Conservation (phyloP, 2,329 filamentous ascomycete genomes). For the Cercospora nicotianae region DNA sequence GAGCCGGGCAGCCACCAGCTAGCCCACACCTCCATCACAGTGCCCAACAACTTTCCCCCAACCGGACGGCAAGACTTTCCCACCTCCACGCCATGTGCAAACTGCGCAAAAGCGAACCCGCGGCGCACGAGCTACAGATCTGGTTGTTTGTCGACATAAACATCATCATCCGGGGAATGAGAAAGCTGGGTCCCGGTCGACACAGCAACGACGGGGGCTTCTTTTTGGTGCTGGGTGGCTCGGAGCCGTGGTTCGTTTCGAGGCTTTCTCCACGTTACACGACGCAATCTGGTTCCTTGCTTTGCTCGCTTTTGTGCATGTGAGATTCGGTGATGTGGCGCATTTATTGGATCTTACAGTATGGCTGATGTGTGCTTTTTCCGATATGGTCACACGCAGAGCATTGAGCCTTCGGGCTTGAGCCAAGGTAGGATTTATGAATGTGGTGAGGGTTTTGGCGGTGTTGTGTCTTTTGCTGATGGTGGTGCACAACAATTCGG, state of each 20-base stretch:
- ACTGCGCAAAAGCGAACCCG: background rate
- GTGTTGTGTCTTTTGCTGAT: background rate
- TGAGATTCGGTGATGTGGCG: background rate
- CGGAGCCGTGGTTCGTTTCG: background rate
- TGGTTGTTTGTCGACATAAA: slow-evolving; percentile 9
- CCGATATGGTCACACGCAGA: background rate
- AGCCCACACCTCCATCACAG: background rate
- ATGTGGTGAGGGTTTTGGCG: background rate
- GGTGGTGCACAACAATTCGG: background rate
- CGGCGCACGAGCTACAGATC: background rate
- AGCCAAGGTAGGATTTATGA: background rate
- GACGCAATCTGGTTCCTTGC: background rate
- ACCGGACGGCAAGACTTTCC: background rate
- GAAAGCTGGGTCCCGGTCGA: slow-evolving; percentile 9
- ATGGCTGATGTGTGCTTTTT: background rate
- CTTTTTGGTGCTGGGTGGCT: background rate
- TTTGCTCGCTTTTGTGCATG: background rate
- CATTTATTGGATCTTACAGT: background rate
- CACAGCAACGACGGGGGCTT: background rate
- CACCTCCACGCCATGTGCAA: background rate
- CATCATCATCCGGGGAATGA: background rate
- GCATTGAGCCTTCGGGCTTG: background rate
- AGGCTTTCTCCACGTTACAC: background rate
- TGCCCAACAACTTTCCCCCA: background rate
- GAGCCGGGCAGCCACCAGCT: background rate